phyloP scores from a whole-genome alignment of 192 early-diverging fungal genomes.

The Linnemannia schmuckeri region DNA sequence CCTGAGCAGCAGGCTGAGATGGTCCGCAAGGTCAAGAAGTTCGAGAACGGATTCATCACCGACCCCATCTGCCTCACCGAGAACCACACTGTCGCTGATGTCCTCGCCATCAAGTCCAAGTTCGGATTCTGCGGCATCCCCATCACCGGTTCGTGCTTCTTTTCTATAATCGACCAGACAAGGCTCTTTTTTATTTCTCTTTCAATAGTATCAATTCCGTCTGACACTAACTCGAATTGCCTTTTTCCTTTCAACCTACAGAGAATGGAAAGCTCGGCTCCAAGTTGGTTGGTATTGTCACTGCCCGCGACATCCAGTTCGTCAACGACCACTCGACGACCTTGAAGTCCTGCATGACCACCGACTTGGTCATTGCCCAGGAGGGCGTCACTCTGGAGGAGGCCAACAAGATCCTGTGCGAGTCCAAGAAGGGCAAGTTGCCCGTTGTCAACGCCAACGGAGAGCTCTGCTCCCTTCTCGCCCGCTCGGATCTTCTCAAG shows the following conservation, averaged over 20 bases:
- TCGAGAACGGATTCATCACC: conserved; percentile 98
- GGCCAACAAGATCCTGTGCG: conserved; percentile 89
- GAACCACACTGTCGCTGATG: conserved; percentile 85
- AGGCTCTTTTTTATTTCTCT: not conserved
- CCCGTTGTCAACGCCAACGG: conserved; percentile 91
- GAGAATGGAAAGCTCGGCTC: conserved; percentile 88
- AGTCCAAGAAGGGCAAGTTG: conserved; percentile 96
- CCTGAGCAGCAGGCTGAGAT: conserved; percentile 96
- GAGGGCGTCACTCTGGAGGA: conserved; percentile 91
- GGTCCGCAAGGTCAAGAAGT: conserved; percentile 98
- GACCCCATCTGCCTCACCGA: conserved; percentile 92
- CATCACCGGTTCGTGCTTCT: conserved; percentile 79
- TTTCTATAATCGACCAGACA: not conserved
- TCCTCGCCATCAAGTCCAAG: conserved; percentile 86
- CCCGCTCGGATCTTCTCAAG: conserved; percentile 97
- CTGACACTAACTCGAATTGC: not conserved
- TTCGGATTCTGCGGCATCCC: conserved; percentile 97
- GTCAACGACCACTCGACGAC: conserved; percentile 72
- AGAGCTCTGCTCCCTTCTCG: conserved; percentile 89
- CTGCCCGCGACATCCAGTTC: conserved; percentile 97
- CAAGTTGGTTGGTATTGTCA: conserved; percentile 96
- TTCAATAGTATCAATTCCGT: not conserved
- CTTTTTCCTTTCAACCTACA: conserved; percentile 20
- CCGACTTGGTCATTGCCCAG: conserved; percentile 86
- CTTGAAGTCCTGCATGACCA: conserved; percentile 91